Conservation (phyloP, 2,329 filamentous ascomycete species). For the Parafenestella ontariensis region DNA sequence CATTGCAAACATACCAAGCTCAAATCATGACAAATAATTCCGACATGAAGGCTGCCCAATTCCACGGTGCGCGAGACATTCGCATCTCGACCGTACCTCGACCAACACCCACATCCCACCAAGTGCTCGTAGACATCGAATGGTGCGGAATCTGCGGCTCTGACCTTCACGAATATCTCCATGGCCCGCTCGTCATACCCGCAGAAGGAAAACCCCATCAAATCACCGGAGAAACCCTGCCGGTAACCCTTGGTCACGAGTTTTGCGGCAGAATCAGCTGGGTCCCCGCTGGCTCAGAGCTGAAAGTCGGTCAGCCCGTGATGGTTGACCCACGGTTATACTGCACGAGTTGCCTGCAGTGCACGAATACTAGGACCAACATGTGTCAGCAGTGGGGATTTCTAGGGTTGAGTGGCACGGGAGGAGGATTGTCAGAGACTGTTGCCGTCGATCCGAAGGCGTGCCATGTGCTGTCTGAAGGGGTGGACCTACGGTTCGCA, state of each 20-base stretch:
- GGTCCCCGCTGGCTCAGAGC: background rate
- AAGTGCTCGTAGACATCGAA: background rate
- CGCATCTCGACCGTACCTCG: background rate
- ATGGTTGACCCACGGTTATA: background rate
- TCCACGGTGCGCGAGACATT: background rate
- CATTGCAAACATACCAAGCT: background rate
- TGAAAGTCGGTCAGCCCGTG: background rate
- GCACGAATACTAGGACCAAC: background rate
- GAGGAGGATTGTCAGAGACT: background rate
- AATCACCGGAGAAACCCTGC: background rate
- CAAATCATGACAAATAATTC: background rate
- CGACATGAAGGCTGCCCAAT: background rate
- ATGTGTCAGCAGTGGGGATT: background rate
- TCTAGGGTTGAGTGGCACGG: background rate
- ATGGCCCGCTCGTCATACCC: background rate
- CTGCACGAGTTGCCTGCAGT: background rate
- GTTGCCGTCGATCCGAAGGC: background rate
- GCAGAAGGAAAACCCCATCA: background rate
- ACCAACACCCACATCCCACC: background rate
- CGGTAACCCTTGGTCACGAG: background rate
- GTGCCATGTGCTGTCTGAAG: background rate
- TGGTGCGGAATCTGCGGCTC: background rate
- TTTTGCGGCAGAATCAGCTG: background rate
- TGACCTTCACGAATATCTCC: background rate
- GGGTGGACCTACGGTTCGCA: background rate